Evolutionary conservation across 192 early-diverging fungal genomes (phyloP), one percentile per base, ranked within the genome.

Genomic region (Coemansia javaensis): DNA sequence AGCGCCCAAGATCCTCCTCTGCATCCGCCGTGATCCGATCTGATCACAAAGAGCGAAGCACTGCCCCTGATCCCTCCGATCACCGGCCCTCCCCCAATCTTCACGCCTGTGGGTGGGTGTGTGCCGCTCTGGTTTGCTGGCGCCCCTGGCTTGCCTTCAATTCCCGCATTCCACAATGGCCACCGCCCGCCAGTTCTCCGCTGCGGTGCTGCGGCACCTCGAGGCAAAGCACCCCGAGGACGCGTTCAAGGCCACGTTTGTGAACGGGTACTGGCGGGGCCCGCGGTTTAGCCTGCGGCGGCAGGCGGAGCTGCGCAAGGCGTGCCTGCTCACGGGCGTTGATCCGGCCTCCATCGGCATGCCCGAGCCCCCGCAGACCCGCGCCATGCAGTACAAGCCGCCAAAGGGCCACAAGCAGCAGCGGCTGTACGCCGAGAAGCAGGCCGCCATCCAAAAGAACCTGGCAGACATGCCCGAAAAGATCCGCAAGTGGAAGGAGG

Each of bases 261-360:
- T 63, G 14, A 64, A 74, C 51, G 68, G 64, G 0, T 37, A 59
- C 33, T 86, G 82, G 80, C 63, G 74, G 43, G 59, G 67, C 0
- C 62, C 79, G 4, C 48, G 54, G 40, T 56, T 83, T 32, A 73
- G 76, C 35, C 53, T 60, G 35, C 78, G 85, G 14, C 56, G 56
- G 27, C 81, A 85, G 28, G 78, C 75, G 13, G 81, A 82, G 42
- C 38, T 86, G 36, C 77, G 85, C 52, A 86, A 86, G 49, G 77
- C 78, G 13, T 83, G 78, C 44, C 16, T 81, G 12, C 24, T 76
- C 16, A 51, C 66, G 17, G 53, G 50, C 11, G 53, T 81, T 23
- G 81, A 83, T 40, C 61, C 84, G 6, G 24, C 28, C 5, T 46
- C 64, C 11, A 74, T 84, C 9, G 82, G 81, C 11, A 54, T 86